Evolutionary conservation across 768 basidiomycete species (phyloP), one percentile per base, ranked within the genome.

Genomic region (Serendipita indica): DNA sequence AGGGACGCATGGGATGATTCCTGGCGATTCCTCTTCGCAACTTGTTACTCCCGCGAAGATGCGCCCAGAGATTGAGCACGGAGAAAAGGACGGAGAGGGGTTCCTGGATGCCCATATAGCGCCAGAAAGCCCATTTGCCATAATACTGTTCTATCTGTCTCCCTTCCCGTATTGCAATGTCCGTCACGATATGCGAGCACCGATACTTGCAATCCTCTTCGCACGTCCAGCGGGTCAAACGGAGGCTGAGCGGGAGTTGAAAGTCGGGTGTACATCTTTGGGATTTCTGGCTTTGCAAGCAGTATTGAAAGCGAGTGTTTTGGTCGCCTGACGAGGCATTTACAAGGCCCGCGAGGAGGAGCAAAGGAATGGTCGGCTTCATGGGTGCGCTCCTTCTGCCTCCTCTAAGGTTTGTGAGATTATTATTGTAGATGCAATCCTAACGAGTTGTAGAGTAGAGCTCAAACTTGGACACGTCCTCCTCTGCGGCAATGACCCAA

Each of bases 51-150:
- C 92, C 92, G 57, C 72, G 71, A 1, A 74, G 70, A 69, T 99
- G 92, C 39, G 76, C 79, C 73, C 75, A 80, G 39, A 94, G 73
- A 69, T 99, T 98, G 60, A 83, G 71, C n/a, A 96, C 65, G 13
- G 89, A 92, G 72, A 97, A 96, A 33, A 79, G 70, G 60, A 96
- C 92, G 2, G 89, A 88, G 5, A 92, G 85, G 3, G 94, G 93
- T 70, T 99, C 94, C 67, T 98, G 94, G 69, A 90, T 84, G 30
- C 92, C 89, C n/a, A 74, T 72, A 20, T 86, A 72, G 30, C 93
- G 78, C 79, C 83, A 86, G 69, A 99, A 98, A 0, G 93, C 89
- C 94, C 94, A 98, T 73, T 98, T 98, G 14, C 94, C 96, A 65
- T 90, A 80, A 69, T 87, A 93, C 64, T 96, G 92, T 41, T 86